Evolutionary conservation across 192 early-diverging fungal species (phyloP).

Genomic region (Backusella sp.): DNA sequence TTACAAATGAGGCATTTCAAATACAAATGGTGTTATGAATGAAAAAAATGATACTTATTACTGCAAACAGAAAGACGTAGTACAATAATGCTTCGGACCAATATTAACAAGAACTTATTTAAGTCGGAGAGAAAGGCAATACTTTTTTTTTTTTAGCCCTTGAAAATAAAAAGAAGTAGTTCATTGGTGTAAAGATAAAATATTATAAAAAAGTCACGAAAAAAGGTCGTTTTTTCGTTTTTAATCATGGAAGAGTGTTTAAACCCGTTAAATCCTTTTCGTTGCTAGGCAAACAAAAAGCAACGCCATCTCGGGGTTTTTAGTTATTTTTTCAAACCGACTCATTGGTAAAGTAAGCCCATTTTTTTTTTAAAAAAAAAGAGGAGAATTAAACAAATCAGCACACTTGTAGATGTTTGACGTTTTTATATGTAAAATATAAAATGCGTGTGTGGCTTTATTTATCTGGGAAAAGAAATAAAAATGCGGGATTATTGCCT

Average conservation of each 20-base stretch:
- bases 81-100: background rate
- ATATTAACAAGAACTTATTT: background rate
- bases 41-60: background rate
- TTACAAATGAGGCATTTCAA: background rate
- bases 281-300: background rate
- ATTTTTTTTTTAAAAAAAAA: background rate
- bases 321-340: background rate
- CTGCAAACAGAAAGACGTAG: background rate
- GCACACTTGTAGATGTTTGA: background rate
- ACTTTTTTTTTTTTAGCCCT: background rate
- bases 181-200: background rate
- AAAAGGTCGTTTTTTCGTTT: background rate
- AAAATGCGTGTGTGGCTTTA: background rate
- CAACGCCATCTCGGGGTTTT: background rate
- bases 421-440: background rate
- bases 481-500: background rate
- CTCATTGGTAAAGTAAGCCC: background rate
- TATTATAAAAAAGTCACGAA: background rate
- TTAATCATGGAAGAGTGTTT: background rate
- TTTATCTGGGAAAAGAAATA: background rate
- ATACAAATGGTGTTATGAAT: background rate
- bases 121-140: background rate
- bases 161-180: background rate
- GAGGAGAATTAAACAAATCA: background rate
- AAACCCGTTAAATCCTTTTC: background rate